phyloP scores from a whole-genome alignment of 1,284 basidiomycete genomes.

The Ganoderma lingzhi region DNA sequence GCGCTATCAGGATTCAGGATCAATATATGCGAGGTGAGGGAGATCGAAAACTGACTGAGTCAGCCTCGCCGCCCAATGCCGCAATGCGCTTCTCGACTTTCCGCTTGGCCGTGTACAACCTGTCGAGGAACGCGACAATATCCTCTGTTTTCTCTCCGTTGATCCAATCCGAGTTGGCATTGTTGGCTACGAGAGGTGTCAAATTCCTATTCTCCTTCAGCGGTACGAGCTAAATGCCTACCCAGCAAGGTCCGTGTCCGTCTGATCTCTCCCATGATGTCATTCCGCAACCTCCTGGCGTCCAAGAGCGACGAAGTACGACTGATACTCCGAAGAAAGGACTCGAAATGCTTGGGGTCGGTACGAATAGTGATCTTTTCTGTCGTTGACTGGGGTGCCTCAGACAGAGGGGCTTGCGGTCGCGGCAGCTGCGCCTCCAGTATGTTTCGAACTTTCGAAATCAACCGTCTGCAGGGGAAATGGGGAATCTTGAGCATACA shows the following conservation, averaged over 20 bases:
- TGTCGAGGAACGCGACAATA: conserved; percentile 86
- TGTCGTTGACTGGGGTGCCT: conserved; percentile 50
- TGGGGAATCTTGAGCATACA: background rate
- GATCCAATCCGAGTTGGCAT: conserved; percentile 87
- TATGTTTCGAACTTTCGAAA: conserved; percentile 85
- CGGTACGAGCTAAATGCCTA: conserved; percentile 42
- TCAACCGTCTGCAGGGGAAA: conserved; percentile 65
- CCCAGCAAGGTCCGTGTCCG: conserved; percentile 77
- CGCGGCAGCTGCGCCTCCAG: conserved; percentile 80
- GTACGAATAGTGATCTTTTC: conserved; percentile 82
- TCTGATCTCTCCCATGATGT: conserved; percentile 88
- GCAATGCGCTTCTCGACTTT: conserved; percentile 88
- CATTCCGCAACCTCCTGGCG: conserved; percentile 89
- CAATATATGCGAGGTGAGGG: too few relatives aligned
- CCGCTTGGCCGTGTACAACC: conserved; percentile 87
- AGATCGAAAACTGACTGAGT: conserved; percentile 54
- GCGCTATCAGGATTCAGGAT: conserved; percentile 26
- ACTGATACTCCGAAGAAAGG: conserved; percentile 86
- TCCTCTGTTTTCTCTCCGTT: conserved; percentile 84
- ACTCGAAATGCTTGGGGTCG: conserved; percentile 85
- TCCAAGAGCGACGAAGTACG: conserved; percentile 86
- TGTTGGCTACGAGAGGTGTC: conserved; percentile 59
- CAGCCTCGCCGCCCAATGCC: conserved; percentile 76
- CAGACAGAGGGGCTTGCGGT: conserved; percentile 49
- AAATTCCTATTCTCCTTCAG: conserved; percentile 5